Conservation (phyloP, 495 filamentous ascomycete species). For the Talaromyces thailandensis region DNA sequence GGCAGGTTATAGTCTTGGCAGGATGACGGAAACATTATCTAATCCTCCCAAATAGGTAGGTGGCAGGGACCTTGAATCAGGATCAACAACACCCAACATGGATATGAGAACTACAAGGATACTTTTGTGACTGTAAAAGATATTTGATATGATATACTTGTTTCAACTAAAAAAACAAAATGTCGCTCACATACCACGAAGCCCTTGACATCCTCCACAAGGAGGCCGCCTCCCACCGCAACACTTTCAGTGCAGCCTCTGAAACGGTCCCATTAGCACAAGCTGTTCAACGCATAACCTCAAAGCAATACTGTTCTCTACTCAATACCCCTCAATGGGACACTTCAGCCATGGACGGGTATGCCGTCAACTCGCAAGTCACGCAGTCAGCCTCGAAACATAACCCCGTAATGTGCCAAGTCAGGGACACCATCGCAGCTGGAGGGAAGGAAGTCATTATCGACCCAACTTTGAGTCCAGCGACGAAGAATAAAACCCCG, state of each 20-base stretch:
- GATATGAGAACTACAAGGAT: too few species aligned
- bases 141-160: too few species aligned
- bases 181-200: background rate
- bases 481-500: background rate
- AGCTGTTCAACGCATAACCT: slow-evolving; percentile 6
- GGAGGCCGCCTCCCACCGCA: background rate
- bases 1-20: background rate
- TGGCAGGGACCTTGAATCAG: background rate
- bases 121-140: too few species aligned
- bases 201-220: background rate
- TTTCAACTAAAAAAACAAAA: background rate
- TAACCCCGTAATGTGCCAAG: slow-evolving; percentile 6
- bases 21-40: background rate
- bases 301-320: background rate
- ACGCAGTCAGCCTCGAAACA: slow-evolving; percentile 4
- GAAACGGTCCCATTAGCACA: slow-evolving; percentile 10
- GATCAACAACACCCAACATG: too few species aligned
- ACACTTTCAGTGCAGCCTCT: background rate
- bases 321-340: slow-evolving; percentile 7
- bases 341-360: slow-evolving; percentile 14
- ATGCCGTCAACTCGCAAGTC: slow-evolving; percentile 8
- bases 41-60: background rate
- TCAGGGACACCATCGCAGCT: slow-evolving; percentile 5
- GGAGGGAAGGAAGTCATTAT: slow-evolving; percentile 5
- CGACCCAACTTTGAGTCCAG: background rate